phyloP scores from a whole-genome alignment of 2,329 filamentous ascomycete species.

The Trichoderma koningiopsis region DNA sequence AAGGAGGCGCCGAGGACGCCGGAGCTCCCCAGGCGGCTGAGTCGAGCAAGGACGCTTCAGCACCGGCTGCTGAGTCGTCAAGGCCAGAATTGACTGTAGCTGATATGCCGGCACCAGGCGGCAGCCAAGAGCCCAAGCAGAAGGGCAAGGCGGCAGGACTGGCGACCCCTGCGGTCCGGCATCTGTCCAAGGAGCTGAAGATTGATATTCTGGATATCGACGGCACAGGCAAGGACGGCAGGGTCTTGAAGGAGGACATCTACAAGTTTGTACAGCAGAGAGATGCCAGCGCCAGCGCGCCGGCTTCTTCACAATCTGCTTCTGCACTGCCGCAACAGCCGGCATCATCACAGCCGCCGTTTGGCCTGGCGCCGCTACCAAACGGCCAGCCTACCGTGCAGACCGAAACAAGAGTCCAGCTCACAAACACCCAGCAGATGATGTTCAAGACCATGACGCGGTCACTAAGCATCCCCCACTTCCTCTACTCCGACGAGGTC shows the following conservation, averaged over 20 bases:
- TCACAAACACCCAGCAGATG: slow-evolving; percentile 79
- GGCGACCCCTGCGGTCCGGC: slow-evolving; percentile 89
- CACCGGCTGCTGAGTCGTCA: slow-evolving; percentile 29
- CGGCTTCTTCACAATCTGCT: slow-evolving; percentile 29
- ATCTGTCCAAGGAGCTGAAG: slow-evolving; percentile 77
- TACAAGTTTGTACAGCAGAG: slow-evolving; percentile 65
- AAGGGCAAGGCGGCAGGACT: slow-evolving; percentile 71
- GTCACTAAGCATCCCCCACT: slow-evolving; percentile 89
- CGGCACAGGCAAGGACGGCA: slow-evolving; percentile 87
- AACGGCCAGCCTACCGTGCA: slow-evolving; percentile 47
- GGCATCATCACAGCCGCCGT: not conserved
- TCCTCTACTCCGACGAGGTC: slow-evolving; percentile 89
- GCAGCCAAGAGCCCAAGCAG: slow-evolving; percentile 31
- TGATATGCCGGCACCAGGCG: not conserved
- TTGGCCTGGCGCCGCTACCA: not conserved
- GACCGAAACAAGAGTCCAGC: slow-evolving; percentile 66
- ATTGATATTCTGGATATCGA: slow-evolving; percentile 76
- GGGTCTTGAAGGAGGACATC: slow-evolving; percentile 92
- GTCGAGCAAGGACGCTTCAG: slow-evolving; percentile 34
- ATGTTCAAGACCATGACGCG: slow-evolving; percentile 99
- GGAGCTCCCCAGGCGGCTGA: slow-evolving; percentile 42
- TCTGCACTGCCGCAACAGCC: slow-evolving; percentile 8
- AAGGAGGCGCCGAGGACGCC: slow-evolving; percentile 61
- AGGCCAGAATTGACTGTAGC: slow-evolving; percentile 12
- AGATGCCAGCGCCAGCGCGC: slow-evolving; percentile 40